Evolutionary conservation across 352 stramenopile genomes (phyloP).

Genomic region (Globisporangium iwayamae): DNA sequence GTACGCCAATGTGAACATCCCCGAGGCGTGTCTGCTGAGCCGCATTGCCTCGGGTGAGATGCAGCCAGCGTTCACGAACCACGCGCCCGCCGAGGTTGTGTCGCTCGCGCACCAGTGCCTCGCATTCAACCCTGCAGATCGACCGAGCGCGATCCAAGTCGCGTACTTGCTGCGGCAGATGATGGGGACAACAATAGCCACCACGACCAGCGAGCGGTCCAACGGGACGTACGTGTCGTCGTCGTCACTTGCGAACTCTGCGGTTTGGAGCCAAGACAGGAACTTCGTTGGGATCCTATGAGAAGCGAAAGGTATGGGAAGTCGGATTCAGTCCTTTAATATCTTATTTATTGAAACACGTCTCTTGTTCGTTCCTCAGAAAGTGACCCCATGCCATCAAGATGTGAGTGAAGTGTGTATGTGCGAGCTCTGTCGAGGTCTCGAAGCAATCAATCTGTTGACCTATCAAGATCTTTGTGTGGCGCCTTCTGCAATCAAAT

Average conservation of each 20-base stretch:
- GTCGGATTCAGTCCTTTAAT: not conserved
- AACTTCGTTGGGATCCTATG: constrained; percentile 9
- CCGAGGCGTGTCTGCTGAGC: constrained; percentile 39
- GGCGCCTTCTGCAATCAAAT: no score
- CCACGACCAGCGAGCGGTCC: not conserved
- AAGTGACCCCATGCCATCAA: not conserved
- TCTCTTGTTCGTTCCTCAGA: no score
- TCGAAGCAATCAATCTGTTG: no score
- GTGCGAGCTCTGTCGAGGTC: no score
- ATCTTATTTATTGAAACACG: not conserved
- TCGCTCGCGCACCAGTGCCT: constrained; percentile 37
- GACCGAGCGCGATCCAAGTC: constrained; percentile 34
- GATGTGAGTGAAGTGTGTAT: not conserved
- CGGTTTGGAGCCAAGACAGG: not conserved
- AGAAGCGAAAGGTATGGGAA: not conserved
- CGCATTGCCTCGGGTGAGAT: constrained; percentile 28
- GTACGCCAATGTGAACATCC: constrained; percentile 34
- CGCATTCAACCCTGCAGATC: constrained; percentile 22
- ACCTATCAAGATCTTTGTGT: no score
- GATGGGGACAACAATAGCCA: not conserved
- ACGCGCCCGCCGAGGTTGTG: constrained; percentile 23
- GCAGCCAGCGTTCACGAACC: constrained; percentile 22
- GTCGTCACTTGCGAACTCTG: constrained; percentile 1
- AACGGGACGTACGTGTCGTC: constrained; percentile 4
- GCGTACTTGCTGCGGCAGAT: constrained; percentile 35